Conservation (phyloP, 345 rosid species). For the Linum lewisii region DNA sequence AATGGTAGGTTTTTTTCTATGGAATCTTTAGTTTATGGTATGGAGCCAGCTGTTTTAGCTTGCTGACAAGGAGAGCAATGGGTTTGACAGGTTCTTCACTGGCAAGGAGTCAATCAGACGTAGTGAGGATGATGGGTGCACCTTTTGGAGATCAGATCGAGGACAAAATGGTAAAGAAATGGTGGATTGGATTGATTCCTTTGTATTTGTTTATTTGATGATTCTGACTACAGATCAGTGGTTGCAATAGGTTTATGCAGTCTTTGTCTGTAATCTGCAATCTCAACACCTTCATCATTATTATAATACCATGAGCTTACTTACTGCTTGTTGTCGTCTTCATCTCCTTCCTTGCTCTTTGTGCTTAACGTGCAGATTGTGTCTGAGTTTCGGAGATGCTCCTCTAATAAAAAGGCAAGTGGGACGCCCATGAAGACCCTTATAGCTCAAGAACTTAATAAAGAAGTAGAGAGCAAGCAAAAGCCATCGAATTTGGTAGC, state of each 20-base stretch:
- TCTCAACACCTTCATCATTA: neutral
- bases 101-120: slow-evolving; percentile 68
- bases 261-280: slow-evolving; percentile 18
- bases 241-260: slow-evolving; percentile 17
- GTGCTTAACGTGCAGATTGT: slow-evolving; percentile 34
- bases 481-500: slow-evolving; percentile 73
- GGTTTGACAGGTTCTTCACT: slow-evolving; percentile 35
- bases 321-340: neutral
- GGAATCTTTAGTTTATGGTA: slow-evolving; percentile 7
- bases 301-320: neutral
- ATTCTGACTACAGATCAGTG: slow-evolving; percentile 13
- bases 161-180: slow-evolving; percentile 46
- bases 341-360: neutral
- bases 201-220: slow-evolving; percentile 6
- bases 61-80: slow-evolving; percentile 20
- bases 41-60: slow-evolving; percentile 13
- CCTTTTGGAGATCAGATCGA: slow-evolving; percentile 46
- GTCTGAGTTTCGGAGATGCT: slow-evolving; percentile 46
- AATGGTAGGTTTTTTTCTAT: slow-evolving; percentile 38
- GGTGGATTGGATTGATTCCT: neutral
- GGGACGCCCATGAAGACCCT: slow-evolving; percentile 80
- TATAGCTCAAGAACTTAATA: slow-evolving; percentile 75
- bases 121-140: slow-evolving; percentile 29
- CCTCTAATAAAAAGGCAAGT: slow-evolving; percentile 41
- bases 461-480: slow-evolving; percentile 49